phyloP scores from a whole-genome alignment of 2,329 filamentous ascomycete species.

The Neonectria sp. region DNA sequence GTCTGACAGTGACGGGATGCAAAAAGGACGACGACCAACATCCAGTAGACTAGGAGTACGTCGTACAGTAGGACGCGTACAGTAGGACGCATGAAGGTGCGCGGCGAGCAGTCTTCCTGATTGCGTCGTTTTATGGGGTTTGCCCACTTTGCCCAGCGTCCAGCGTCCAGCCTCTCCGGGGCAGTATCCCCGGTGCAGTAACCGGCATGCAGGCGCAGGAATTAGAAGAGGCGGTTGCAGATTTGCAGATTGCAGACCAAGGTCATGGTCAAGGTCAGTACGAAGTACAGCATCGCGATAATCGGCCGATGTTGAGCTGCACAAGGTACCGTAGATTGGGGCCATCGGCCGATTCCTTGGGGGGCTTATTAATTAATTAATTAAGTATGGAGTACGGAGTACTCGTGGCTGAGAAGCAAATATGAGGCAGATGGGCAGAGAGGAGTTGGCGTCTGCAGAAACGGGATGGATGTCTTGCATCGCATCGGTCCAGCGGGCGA shows the following conservation, averaged over 20 bases:
- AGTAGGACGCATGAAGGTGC: not conserved
- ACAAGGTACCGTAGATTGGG: not conserved
- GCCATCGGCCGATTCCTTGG: not conserved
- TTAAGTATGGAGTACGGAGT: not conserved
- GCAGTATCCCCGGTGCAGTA: not conserved
- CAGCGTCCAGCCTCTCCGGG: not conserved
- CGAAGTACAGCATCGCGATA: not conserved
- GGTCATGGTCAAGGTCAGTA: not conserved
- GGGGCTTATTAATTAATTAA: not conserved
- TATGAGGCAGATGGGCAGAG: not conserved
- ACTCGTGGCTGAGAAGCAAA: not conserved
- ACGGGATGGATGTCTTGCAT: conserved; percentile 34
- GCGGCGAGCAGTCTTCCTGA: not conserved
- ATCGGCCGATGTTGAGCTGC: conserved; percentile 6
- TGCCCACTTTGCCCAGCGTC: not conserved
- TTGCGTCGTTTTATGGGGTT: not conserved
- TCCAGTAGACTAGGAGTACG: not conserved
- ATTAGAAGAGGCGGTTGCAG: conserved; percentile 7
- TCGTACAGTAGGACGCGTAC: not conserved
- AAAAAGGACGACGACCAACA: not conserved
- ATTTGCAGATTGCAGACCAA: not conserved
- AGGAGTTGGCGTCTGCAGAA: not conserved
- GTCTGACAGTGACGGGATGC: not conserved
- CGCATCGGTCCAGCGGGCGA: conserved; percentile 36
- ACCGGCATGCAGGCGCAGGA: conserved; percentile 1